A percentile compares a stretch with the other conserved stretches of the same genome.
These are phyloP conservation scores for Acanthamoeba castellanii DNA, from an alignment of 208 protist genomes.

Conservation along the genomic window DNA sequence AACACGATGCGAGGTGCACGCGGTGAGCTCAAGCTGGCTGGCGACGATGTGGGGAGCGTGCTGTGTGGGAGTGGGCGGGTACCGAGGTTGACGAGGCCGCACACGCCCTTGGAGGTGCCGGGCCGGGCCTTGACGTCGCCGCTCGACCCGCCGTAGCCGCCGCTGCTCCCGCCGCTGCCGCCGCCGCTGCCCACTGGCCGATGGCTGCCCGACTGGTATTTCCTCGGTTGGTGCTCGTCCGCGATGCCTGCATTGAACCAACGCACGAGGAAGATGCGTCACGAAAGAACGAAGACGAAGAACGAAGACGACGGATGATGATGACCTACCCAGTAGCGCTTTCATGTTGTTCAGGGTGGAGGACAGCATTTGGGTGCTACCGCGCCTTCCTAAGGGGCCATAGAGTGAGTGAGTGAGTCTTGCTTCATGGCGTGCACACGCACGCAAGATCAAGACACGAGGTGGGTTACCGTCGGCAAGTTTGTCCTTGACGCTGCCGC, in stretches of 20 bases:
- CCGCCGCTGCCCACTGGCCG: not conserved
- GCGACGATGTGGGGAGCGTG: not conserved
- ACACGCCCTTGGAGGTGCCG: conserved; percentile 4
- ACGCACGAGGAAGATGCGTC: not conserved
- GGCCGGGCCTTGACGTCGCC: not conserved
- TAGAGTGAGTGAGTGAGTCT: not conserved
- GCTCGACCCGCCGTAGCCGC: not conserved
- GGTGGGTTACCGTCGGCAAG: not conserved
- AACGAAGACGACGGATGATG: not conserved
- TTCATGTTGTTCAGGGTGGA: conserved; percentile 34
- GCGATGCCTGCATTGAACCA: not conserved
- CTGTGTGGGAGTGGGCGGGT: not conserved
- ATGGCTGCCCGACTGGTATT: not conserved
- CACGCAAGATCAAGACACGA: not conserved
- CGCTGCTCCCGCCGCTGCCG: not conserved
- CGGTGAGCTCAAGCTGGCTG: not conserved
- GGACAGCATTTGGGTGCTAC: not conserved
- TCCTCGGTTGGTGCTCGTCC: not conserved
- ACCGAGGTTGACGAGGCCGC: conserved; percentile 68
- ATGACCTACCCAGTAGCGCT: not conserved
- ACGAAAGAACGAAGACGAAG: not conserved
- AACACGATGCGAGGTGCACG: not conserved
- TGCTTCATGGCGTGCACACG: not conserved
- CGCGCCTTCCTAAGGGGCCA: not conserved
- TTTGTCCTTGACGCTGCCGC: conserved; percentile 7